Evolutionary conservation across 805 yeast species (phyloP).

Genomic region (Candida anglica): DNA sequence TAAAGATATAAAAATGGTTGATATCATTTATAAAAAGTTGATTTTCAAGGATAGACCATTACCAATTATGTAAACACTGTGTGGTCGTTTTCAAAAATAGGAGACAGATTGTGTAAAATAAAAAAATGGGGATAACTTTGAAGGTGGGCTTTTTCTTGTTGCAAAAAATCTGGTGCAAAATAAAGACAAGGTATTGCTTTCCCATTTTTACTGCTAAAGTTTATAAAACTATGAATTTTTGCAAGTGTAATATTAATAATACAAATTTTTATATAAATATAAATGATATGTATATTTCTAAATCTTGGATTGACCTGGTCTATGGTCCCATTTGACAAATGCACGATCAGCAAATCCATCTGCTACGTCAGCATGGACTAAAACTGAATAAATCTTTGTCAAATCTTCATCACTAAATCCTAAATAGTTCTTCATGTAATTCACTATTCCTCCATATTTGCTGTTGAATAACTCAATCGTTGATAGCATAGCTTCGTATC

Average conservation of each 20-base stretch:
- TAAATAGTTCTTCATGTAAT: constrained; percentile 42
- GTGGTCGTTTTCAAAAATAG: too few relatives aligned
- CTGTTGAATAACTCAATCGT: constrained; percentile 51
- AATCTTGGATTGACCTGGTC: constrained; percentile 1
- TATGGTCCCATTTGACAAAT: constrained; percentile 12
- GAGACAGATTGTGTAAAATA: too few relatives aligned
- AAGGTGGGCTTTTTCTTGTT: too few relatives aligned
- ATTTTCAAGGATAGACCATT: constrained; percentile 67
- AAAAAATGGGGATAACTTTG: too few relatives aligned
- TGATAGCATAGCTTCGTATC: constrained; percentile 66
- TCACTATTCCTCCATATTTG: constrained; percentile 52
- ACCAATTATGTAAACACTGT: constrained; percentile 60
- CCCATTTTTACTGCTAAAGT: too few relatives aligned
- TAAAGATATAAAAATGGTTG: constrained; percentile 48
- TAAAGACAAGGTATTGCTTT: too few relatives aligned
- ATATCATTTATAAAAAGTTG: constrained; percentile 54
- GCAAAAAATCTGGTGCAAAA: too few relatives aligned
- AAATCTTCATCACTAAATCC: constrained; percentile 46
- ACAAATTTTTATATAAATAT: too few relatives aligned
- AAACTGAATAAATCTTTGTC: constrained; percentile 19
- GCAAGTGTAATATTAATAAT: too few relatives aligned
- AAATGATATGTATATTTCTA: too few relatives aligned
- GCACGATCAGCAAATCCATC: constrained; percentile 9
- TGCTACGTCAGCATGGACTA: constrained; percentile 17
- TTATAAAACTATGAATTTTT: too few relatives aligned